Evolutionary conservation across 768 basidiomycete species (phyloP).

Genomic region (Leccinum fibrillosum): DNA sequence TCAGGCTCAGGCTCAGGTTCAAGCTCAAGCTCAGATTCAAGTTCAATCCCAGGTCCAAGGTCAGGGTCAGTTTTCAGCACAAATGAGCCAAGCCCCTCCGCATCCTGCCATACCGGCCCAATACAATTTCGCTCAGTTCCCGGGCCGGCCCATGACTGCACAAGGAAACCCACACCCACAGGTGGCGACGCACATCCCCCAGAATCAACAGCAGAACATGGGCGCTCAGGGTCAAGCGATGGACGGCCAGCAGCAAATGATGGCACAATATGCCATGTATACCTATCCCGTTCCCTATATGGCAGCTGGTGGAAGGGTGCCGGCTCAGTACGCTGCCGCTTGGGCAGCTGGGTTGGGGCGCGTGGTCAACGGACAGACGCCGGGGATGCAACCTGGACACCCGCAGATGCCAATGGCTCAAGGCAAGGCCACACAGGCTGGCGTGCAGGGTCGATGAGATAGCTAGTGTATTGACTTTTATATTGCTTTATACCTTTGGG

Average conservation of each 20-base stretch:
- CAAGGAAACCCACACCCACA: conserved; percentile 28
- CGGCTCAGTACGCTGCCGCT: conserved; percentile 18
- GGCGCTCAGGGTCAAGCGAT: conserved; percentile 20
- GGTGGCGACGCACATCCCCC: conserved; percentile 22
- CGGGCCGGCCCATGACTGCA: conserved; percentile 26
- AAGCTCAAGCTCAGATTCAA: no score
- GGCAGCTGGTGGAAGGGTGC: conserved; percentile 15
- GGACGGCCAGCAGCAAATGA: conserved; percentile 28
- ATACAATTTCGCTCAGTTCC: conserved; percentile 35
- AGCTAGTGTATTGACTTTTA: conserved; percentile 4
- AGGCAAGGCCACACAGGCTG: conserved; percentile 33
- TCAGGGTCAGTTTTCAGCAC: no score
- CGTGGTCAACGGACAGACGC: conserved; percentile 24
- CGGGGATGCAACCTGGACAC: conserved; percentile 28
- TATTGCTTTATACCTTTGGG: conserved; percentile 5
- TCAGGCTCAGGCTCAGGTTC: no score
- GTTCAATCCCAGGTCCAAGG: no score
- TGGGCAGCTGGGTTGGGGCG: conserved; percentile 25
- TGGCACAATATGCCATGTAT: conserved; percentile 31
- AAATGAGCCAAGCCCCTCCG: not conserved
- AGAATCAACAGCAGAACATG: conserved; percentile 29
- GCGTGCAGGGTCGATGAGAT: conserved; percentile 34
- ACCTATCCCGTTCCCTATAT: conserved; percentile 23
- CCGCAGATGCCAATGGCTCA: conserved; percentile 30
- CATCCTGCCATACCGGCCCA: conserved; percentile 25